Evolutionary conservation across 139 green algal species (phyloP).

Genomic region (Haematococcus sp.): DNA sequence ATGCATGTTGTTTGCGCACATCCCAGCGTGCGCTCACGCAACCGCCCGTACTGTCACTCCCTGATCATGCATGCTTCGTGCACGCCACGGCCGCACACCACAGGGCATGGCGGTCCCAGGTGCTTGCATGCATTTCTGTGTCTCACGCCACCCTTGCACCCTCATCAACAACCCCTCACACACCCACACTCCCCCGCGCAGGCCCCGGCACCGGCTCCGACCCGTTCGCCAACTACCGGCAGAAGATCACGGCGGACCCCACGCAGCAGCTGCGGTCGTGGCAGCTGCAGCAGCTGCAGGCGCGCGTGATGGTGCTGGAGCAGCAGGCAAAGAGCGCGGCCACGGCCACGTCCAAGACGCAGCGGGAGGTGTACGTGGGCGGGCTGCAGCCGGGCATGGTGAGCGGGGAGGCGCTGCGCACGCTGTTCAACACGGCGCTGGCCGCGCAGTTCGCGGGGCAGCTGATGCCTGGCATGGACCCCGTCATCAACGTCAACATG

Average conservation of each 20-base stretch:
- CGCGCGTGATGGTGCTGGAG: constrained; percentile 77
- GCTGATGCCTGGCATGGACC: constrained; percentile 51
- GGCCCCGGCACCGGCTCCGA: constrained; percentile 22
- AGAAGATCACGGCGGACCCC: neutral
- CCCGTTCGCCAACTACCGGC: constrained; percentile 18
- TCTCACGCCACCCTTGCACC: neutral
- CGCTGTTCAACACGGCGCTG: constrained; percentile 82
- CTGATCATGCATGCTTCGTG: no score
- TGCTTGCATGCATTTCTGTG: no score
- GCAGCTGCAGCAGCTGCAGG: constrained; percentile 78
- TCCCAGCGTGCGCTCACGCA: no score
- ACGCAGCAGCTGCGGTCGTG: constrained; percentile 44
- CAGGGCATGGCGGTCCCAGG: no score
- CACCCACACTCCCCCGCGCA: neutral
- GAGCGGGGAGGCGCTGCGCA: constrained; percentile 56
- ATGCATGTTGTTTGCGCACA: no score
- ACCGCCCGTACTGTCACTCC: no score
- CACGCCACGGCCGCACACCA: no score
- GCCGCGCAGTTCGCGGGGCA: constrained; percentile 58
- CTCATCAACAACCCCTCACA: neutral
- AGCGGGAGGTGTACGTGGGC: constrained; percentile 81
- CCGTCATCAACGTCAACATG: constrained; percentile 64
- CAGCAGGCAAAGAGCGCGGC: constrained; percentile 73
- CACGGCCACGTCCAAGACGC: constrained; percentile 68
- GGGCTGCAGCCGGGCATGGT: constrained; percentile 72